Evolutionary conservation across 1,139 yeast species (phyloP), one percentile per base, ranked within the genome.

Genomic region (Candida freyschussii): DNA sequence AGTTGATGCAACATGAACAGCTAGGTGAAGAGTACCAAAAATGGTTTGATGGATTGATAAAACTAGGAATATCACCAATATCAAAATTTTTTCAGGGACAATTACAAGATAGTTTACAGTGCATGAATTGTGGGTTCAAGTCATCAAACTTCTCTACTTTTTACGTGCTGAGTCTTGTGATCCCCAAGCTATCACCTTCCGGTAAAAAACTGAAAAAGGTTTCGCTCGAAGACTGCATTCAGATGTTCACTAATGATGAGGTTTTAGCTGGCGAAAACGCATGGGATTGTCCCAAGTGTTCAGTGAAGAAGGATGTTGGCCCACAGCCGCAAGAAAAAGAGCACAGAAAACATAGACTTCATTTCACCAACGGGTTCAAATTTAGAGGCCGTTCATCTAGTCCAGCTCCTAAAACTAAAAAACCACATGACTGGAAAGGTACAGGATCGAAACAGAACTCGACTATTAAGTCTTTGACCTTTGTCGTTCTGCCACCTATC

Each of bases 251-350:
- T 1, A 72, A 72, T 40, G 84, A 81, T 39, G 93, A 82, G 54
- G 56, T 77, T 1, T 57, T 82, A 33, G 69, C 74, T 9, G 86
- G 83, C 13, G 87, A 80, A 19, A 79, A 82, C 55, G 81, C 84
- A 7, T 82, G 93, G 93, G 67, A 73, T 41, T 82, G 93, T 59
- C 85, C 91, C 2, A 68, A 69, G 34, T 82, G 93, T 60, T 64
- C 69, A 27, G 61, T 64, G 24, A 29, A 19, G 21, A 26, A 37
- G 16, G 32, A 30, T n/a, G 11, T 8, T 16, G 13, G 24, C 13
- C 6, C 19, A 7, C 22, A 30, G 29, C 21, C 27, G 7, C 16
- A 13, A 2, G 48, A 40, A 13, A 43, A 44, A 26, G 44, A 42
- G 20, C 24, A 34, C 12, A 43, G 45, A 30, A 41, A 27, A 17